Base-by-base conservation (phyloP, 176 grass and related monocot species). In the Oryza punctata region DNA sequence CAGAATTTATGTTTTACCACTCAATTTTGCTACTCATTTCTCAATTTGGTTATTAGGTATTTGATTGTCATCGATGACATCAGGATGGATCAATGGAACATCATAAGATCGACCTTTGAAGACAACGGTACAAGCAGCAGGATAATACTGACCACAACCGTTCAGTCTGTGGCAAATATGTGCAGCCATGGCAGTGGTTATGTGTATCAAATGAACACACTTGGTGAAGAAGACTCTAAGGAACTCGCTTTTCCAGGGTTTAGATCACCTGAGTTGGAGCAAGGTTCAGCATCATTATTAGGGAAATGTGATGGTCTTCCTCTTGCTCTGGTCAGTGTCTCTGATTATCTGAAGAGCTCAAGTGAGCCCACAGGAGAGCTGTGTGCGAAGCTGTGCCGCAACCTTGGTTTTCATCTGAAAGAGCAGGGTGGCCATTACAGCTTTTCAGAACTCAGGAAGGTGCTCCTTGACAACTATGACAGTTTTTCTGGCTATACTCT, bases 51-150 rank as follows among this genome's bases (percentile, higher is more conserved):
- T 82, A 4, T 33, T 82, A 87, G 79, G 86, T 87, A 87, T 24
- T 41, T 87, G 18, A 71, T 87, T 77, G 29, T 87, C 26, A 77
- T 87, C 5, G 79, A 87, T 87, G 86, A 77, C 52, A 28, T 87
- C 3, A 10, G n/a, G 4, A 52, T 12, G 72, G 79, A 77, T 59
- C 72, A 82, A 13, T 77, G 85, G 85, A 71, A 7, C 7, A 35
- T 29, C 0, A 24, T 87, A 7, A 29, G 16, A 10, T 77, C 38
- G 6, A 66, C 24, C 10, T 82, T 82, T 32, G 66, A 47, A 52
- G 41, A 88, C 23, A 54, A 63, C 37, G 45, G 66, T 15, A 77
- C 16, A 49, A 15, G 78, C 65, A 78, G 73, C 66, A 82, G 86
- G 30, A 82, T 88, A 27, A 76, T 88, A 38, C 8, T 87, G 38